phyloP scores from a whole-genome alignment of 2,329 filamentous ascomycete genomes.

The Fusarium stilboides region DNA sequence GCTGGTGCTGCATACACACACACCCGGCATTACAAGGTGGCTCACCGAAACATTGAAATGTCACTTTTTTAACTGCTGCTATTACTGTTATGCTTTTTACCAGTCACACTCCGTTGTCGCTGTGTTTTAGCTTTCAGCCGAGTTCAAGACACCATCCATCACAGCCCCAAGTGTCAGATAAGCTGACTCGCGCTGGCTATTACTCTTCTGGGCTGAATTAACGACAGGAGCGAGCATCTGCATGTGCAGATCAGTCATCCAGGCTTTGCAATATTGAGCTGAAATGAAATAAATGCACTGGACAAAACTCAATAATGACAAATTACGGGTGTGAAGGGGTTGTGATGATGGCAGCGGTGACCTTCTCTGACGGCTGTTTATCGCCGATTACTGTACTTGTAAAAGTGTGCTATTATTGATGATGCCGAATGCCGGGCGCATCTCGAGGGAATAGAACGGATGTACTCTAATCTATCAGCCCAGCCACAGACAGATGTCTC shows the following conservation, averaged over 20 bases:
- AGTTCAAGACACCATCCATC: not conserved
- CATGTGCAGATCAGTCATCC: slow-evolving; percentile 4
- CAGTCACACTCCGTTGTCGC: not conserved
- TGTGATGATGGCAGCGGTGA: slow-evolving; percentile 25
- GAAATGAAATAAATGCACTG: no score
- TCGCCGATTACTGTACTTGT: not conserved
- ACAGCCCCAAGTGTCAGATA: slow-evolving; percentile 36
- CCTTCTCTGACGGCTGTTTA: slow-evolving; percentile 7
- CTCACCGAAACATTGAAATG: slow-evolving; percentile 31
- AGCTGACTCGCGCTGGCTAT: slow-evolving; percentile 45
- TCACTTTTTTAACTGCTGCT: not conserved
- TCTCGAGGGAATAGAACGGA: slow-evolving; percentile 14
- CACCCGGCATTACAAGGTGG: slow-evolving; percentile 17
- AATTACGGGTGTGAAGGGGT: no score
- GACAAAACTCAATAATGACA: not conserved
- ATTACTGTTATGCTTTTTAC: not conserved
- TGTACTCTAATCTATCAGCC: slow-evolving; percentile 1
- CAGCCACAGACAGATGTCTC: slow-evolving; percentile 21
- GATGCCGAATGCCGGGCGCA: slow-evolving; percentile 40
- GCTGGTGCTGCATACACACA: slow-evolving; percentile 11
- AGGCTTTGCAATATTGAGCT: slow-evolving; percentile 1
- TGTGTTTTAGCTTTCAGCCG: no score
- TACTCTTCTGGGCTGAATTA: slow-evolving; percentile 34
- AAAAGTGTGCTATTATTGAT: not conserved
- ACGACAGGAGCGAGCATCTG: slow-evolving; percentile 9